Evolutionary conservation across 2,329 filamentous ascomycete genomes (phyloP), one percentile per base, ranked within the genome.

Genomic region (Hypoxylon sp.): DNA sequence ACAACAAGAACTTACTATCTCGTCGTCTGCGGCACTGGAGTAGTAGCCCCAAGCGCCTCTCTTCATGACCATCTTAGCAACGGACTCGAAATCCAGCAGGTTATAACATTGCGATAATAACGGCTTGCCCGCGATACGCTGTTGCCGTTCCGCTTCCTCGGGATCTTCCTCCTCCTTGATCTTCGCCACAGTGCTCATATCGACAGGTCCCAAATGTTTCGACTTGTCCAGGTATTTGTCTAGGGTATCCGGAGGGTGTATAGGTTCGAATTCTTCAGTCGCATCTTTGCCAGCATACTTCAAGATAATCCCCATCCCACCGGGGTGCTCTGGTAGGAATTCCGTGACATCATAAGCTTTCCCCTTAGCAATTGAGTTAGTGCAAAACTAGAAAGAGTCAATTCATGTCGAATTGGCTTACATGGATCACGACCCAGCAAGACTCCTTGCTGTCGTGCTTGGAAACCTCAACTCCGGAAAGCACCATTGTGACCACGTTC

Each of bases 31-130:
- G 61, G 93, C 95, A 75, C 92, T 96, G 0, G 93, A 97, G 80
- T 99, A 99, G 82, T 99, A 99, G 25, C 92, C 96, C 96, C 96
- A 99, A 0, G 95, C 95, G 1, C 90, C 91, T 83, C 92, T 96
- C 87, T 97, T 97, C 95, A 98, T 97, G 61, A 96, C 88, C 39
- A 88, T 85, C 73, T 91, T 89, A 4, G 96, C 96, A 34, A 98
- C 95, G 2, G 93, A 89, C 84, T 99, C 96, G 78, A 99, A 99
- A 81, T 99, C 96, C 82, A 96, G 88, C 65, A 97, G 81, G 78
- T 97, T 97, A 80, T 94, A 97, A 83, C 94, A 97, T 78, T 96
- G 91, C 70, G 92, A 90, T 65, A 97, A 82, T 48, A 89, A 83
- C 0, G 94, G 94, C 88, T 94, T 96, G 65, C 85, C 82, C 71